Conservation (phyloP, 2,329 filamentous ascomycete genomes). For the Dactylellina sp. region DNA sequence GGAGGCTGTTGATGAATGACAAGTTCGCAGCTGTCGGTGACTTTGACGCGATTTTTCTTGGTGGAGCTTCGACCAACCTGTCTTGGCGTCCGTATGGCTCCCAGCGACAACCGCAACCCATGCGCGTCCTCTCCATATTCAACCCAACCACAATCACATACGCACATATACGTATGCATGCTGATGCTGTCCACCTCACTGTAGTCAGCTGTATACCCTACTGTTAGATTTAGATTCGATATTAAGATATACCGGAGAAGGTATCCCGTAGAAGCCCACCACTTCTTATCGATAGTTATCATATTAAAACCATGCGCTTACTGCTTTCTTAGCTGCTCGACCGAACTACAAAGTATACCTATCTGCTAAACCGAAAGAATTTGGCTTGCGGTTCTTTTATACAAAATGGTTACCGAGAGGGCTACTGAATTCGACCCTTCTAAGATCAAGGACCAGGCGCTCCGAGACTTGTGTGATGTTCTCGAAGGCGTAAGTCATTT, state of each 20-base stretch:
- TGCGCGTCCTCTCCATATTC: conserved; percentile 33
- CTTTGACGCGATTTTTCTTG: conserved; percentile 52
- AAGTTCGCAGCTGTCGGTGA: conserved; percentile 22
- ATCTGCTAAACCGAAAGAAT: background rate
- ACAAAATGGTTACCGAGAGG: conserved; percentile 46
- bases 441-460: conserved; percentile 82
- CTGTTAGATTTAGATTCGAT: background rate
- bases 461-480: conserved; percentile 87
- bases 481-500: conserved; percentile 86
- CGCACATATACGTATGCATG: conserved; percentile 11
- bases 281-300: background rate
- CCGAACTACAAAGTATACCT: background rate
- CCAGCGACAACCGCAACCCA: conserved; percentile 2
- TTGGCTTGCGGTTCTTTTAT: background rate
- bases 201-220: background rate
- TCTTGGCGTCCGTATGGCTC: conserved; percentile 46
- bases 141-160: conserved; percentile 2
- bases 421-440: conserved; percentile 73
- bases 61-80: conserved; percentile 34
- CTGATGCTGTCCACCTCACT: background rate
- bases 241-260: background rate
- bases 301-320: no score
- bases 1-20: conserved; percentile 37
- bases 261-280: background rate
- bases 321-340: background rate